Evolutionary conservation across 1,284 basidiomycete genomes (phyloP).

Genomic region (Stereum hirsutum): DNA sequence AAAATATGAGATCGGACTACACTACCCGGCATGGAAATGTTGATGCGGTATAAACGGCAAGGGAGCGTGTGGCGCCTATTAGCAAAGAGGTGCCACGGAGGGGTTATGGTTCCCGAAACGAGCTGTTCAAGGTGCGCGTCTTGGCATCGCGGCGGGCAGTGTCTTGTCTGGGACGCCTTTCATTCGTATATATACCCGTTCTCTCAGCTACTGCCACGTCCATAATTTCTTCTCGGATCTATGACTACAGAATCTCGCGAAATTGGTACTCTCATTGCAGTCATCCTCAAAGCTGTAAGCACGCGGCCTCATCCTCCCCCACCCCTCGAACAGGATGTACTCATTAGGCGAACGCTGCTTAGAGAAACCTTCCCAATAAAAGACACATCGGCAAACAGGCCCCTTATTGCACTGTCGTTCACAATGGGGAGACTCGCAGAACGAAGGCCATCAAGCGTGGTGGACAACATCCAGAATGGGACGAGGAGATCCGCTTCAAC

Average conservation of each 20-base stretch:
- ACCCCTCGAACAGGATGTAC: slow-evolving; percentile 12
- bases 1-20: not conserved
- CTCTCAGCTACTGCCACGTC: no score
- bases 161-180: no score
- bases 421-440: slow-evolving; percentile 75
- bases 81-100: no score
- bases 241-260: slow-evolving; percentile 58
- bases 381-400: slow-evolving; percentile 96
- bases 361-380: slow-evolving; percentile 93
- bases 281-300: slow-evolving; percentile 87
- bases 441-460: slow-evolving; percentile 93
- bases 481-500: slow-evolving; percentile 94
- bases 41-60: no score
- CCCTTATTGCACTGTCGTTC: slow-evolving; percentile 80
- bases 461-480: slow-evolving; percentile 98
- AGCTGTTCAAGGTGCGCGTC: no score
- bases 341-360: not conserved
- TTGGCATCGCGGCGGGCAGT: no score
- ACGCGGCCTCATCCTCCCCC: slow-evolving; percentile 10
- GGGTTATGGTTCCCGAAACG: no score
- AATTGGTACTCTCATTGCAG: slow-evolving; percentile 91
- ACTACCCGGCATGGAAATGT: not conserved
- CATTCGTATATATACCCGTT: no score
- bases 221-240: slow-evolving; percentile 10
- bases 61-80: no score